These are phyloP conservation scores for Arthrobotrys sinensis DNA, from an alignment of 2,329 filamentous ascomycete genomes.

Conservation along the genomic window DNA sequence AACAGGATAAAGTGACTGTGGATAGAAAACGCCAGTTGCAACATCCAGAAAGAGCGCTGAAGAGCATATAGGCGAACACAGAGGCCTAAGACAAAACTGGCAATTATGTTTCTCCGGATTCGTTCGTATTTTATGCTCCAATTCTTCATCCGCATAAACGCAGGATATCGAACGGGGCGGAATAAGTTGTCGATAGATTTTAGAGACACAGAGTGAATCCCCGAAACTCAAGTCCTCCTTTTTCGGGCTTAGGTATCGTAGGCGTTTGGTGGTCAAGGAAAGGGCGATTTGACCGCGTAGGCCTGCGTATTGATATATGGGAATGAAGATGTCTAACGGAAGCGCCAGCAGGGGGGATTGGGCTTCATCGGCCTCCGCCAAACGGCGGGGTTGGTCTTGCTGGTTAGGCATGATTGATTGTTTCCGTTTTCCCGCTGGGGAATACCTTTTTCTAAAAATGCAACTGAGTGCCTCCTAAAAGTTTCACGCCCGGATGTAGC, in stretches of 20 bases:
- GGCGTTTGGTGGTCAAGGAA: slow-evolving; percentile 19
- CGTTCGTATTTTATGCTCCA: too few relatives aligned
- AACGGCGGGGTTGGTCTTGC: neutral
- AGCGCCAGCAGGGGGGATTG: neutral
- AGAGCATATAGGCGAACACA: slow-evolving; percentile 11
- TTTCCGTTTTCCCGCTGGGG: neutral
- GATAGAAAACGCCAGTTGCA: neutral
- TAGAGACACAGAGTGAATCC: neutral
- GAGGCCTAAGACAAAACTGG: neutral
- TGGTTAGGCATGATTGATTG: too few relatives aligned
- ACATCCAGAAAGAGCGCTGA: slow-evolving; percentile 11
- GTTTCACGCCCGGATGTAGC: neutral
- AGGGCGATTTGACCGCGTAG: neutral
- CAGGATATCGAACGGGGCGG: neutral
- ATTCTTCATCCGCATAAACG: neutral
- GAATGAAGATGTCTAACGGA: slow-evolving; percentile 8
- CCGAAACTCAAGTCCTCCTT: neutral
- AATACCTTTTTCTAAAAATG: too few relatives aligned
- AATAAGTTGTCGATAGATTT: slow-evolving; percentile 10
- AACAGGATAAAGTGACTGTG: slow-evolving; percentile 12
- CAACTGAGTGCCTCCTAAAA: too few relatives aligned
- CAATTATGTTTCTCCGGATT: neutral
- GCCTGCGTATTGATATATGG: neutral
- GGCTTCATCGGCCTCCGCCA: neutral
- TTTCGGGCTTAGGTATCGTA: slow-evolving; percentile 3